Base-by-base conservation (phyloP, 2,329 filamentous ascomycete genomes). In the Diplodia intermedia region DNA sequence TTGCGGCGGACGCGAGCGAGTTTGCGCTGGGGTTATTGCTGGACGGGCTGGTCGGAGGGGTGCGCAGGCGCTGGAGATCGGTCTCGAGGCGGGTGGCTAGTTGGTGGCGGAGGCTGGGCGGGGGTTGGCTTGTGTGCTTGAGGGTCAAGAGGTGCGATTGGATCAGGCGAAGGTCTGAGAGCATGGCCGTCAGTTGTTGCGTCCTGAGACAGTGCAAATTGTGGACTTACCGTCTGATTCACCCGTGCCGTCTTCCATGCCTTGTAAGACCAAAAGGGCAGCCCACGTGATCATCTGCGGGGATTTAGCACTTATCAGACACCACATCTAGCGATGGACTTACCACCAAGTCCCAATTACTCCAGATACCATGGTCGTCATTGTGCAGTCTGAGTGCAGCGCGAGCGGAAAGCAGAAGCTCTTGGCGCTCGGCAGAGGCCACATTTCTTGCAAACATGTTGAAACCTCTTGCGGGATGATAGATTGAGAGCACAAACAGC, bases 191-290 rank as follows among this genome's bases (percentile, higher is more conserved):
- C 18, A 33, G 18, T 31, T 52, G 1, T 11, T 33, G 4, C 36
- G 11, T n/a, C 36, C 3, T 14, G 14, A 18, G 12, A 26, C 4
- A 20, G 47, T 43, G 18, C 23, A 29, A 5, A 1, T 23, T 26
- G 26, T 26, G 11, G 5, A n/a, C 31, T 7, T 52, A 63, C 60
- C 60, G 36, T 67, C 65, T 11, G 65, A 52, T 63, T 82, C 79
- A 0, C 79, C 79, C 11, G 79, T 77, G 0, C 80, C 80, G 1
- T 78, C 79, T 68, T 82, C 78, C 3, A 81, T 73, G 2, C 77
- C 81, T 69, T 82, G 80, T 1, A 82, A 71, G 1, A 82, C 79
- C n/a, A 82, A 79, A 9, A 82, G 71, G 1, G 80, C 80, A 6
- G 81, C 80, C 80, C 80, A 82, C 0, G 80, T 81, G 62, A 82